Evolutionary conservation across 805 yeast genomes (phyloP).

Genomic region (Saccharomyces mikatae): DNA sequence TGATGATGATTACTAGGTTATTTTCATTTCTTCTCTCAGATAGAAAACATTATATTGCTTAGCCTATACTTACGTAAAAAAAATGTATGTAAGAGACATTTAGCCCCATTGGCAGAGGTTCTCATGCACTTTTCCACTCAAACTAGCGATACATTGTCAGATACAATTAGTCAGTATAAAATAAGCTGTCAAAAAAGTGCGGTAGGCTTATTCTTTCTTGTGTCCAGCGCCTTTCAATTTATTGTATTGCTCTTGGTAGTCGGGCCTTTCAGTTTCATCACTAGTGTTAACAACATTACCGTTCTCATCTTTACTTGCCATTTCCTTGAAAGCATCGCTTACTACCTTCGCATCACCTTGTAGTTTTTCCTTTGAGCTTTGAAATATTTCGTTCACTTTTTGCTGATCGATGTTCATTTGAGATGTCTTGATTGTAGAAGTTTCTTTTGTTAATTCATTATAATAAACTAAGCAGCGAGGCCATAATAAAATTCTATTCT

Average conservation of each 20-base stretch:
- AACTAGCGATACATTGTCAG: not conserved
- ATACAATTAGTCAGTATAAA: not conserved
- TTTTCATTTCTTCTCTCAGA: not conserved
- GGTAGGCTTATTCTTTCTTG: slow-evolving; percentile 1
- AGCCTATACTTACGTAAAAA: not conserved
- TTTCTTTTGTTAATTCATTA: not conserved
- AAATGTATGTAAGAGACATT: not conserved
- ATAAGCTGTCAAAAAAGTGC: not conserved
- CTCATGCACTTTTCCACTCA: not conserved
- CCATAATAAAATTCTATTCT: not conserved
- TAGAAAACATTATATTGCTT: not conserved
- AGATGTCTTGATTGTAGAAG: not conserved
- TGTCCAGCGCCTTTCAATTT: slow-evolving; percentile 11
- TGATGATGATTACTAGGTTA: not conserved
- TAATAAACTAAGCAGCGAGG: not conserved
- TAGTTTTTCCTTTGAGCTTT: slow-evolving; percentile 18
- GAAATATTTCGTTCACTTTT: slow-evolving; percentile 9
- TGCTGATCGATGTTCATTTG: not conserved
- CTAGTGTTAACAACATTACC: not conserved
- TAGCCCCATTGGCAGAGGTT: not conserved
- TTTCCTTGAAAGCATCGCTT: slow-evolving; percentile 15
- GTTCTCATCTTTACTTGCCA: slow-evolving; percentile 7
- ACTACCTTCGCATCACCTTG: slow-evolving; percentile 16
- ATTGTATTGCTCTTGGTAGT: slow-evolving; percentile 8
- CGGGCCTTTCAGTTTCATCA: slow-evolving; percentile 4